Evolutionary conservation across 108 stramenopile genomes (phyloP).

Genomic region (Cyclostephanos tholiformis): DNA sequence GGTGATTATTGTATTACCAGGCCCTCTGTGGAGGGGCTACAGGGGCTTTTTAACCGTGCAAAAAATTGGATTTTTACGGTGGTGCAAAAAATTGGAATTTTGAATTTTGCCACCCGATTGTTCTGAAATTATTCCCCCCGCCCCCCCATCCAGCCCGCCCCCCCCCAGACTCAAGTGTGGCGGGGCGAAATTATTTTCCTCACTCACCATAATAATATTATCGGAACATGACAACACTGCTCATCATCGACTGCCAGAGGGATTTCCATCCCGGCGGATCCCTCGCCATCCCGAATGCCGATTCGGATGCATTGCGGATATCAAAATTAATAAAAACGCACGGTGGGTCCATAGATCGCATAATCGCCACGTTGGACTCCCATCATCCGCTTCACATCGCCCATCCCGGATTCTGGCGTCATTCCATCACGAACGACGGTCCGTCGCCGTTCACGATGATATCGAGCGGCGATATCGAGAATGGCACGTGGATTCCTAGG

Average conservation of each 20-base stretch:
- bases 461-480: conserved; percentile 40
- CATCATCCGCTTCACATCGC: conserved; percentile 93
- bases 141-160: too few relatives aligned
- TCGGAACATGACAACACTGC: conserved; percentile 67
- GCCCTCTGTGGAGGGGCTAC: too few relatives aligned
- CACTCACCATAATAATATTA: too few relatives aligned
- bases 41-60: too few relatives aligned
- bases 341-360: conserved; percentile 58
- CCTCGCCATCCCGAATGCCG: conserved; percentile 86
- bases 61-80: too few relatives aligned
- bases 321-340: conserved; percentile 63
- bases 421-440: conserved; percentile 14
- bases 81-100: too few relatives aligned
- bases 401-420: conserved; percentile 89
- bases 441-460: conserved; percentile 92
- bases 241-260: conserved; percentile 91
- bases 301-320: conserved; percentile 80
- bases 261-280: conserved; percentile 95
- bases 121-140: too few relatives aligned
- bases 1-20: too few relatives aligned
- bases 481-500: conserved; percentile 21
- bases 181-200: too few relatives aligned
- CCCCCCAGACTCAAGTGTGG: too few relatives aligned
- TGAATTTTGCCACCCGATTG: too few relatives aligned
- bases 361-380: conserved; percentile 91